Conservation (phyloP, 768 basidiomycete species). For the Auricularia cornea region DNA sequence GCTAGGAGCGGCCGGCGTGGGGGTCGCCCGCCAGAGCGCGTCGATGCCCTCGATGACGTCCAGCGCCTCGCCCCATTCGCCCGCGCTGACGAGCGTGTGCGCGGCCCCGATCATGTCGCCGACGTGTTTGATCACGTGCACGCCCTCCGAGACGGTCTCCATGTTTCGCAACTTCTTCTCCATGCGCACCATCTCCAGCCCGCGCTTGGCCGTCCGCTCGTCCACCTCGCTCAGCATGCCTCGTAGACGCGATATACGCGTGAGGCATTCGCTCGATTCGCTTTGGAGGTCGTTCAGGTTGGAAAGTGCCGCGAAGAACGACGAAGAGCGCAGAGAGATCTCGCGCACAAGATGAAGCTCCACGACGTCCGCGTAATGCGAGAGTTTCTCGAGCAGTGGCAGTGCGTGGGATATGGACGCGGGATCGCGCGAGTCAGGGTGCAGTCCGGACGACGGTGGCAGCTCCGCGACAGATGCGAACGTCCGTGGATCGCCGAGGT, state of each 20-base stretch:
- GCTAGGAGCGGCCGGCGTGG: slow-evolving; percentile 8
- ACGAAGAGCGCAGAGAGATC: slow-evolving; percentile 80
- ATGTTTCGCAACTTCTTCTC: slow-evolving; percentile 56
- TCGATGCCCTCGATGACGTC: slow-evolving; percentile 63
- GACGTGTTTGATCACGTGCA: slow-evolving; percentile 57
- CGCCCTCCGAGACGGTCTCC: slow-evolving; percentile 49
- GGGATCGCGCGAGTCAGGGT: slow-evolving; percentile 39
- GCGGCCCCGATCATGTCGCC: slow-evolving; percentile 72
- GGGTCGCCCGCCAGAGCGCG: slow-evolving; percentile 38
- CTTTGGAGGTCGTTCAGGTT: slow-evolving; percentile 90
- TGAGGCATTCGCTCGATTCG: slow-evolving; percentile 77
- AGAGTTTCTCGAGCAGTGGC: slow-evolving; percentile 80
- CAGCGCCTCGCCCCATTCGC: slow-evolving; percentile 84
- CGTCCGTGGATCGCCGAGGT: slow-evolving; percentile 70
- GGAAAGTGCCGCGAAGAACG: slow-evolving; percentile 92
- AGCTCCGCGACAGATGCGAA: slow-evolving; percentile 69
- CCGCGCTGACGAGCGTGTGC: slow-evolving; percentile 64
- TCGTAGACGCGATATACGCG: slow-evolving; percentile 66
- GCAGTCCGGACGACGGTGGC: slow-evolving; percentile 17
- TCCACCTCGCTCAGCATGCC: slow-evolving; percentile 67
- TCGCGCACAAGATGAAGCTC: slow-evolving; percentile 93
- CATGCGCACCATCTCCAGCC: slow-evolving; percentile 62
- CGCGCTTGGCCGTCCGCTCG: slow-evolving; percentile 65
- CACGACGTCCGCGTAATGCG: slow-evolving; percentile 85
- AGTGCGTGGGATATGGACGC: slow-evolving; percentile 56